These are phyloP conservation scores for Phytophthora ohioensis DNA, from an alignment of 352 stramenopile genomes.

Conservation along the genomic window DNA sequence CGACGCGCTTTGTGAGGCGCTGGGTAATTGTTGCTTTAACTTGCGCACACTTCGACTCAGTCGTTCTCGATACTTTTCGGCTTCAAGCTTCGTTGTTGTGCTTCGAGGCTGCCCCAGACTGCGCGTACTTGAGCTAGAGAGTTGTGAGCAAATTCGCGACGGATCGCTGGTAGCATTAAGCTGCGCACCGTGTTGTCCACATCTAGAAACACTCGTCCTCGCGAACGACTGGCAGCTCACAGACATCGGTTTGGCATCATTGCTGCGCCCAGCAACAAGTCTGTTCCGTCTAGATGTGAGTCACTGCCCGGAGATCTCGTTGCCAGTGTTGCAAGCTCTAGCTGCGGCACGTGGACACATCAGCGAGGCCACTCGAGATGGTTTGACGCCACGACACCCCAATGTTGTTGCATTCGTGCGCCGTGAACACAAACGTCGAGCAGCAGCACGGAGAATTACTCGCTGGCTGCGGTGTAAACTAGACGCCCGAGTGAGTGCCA, in stretches of 20 bases:
- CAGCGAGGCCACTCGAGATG: constrained; percentile 47
- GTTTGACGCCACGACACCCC: constrained; percentile 58
- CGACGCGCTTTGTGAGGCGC: constrained; percentile 58
- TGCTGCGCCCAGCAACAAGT: constrained; percentile 34
- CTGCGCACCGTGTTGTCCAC: constrained; percentile 30
- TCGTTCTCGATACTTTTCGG: constrained; percentile 79
- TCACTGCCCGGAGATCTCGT: constrained; percentile 72
- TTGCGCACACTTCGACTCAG: constrained; percentile 65
- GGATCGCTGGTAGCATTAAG: constrained; percentile 45
- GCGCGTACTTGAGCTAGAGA: constrained; percentile 67
- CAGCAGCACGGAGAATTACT: constrained; percentile 49
- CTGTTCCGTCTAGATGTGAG: constrained; percentile 61
- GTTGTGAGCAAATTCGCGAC: constrained; percentile 78
- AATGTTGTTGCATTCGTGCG: constrained; percentile 59
- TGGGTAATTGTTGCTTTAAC: constrained; percentile 44
- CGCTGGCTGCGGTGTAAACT: constrained; percentile 51
- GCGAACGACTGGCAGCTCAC: constrained; percentile 82
- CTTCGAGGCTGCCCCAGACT: constrained; percentile 46
- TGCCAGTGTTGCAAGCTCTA: constrained; percentile 46
- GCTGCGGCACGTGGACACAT: constrained; percentile 46
- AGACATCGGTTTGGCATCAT: constrained; percentile 49
- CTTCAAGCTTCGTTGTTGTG: constrained; percentile 60
- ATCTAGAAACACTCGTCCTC: constrained; percentile 63
- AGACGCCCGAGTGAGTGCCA: constrained; percentile 44
- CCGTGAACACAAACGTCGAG: constrained; percentile 37